Evolutionary conservation across 2,329 filamentous ascomycete genomes (phyloP), one percentile per base, ranked within the genome.

Genomic region (Botrytis cinerea): DNA sequence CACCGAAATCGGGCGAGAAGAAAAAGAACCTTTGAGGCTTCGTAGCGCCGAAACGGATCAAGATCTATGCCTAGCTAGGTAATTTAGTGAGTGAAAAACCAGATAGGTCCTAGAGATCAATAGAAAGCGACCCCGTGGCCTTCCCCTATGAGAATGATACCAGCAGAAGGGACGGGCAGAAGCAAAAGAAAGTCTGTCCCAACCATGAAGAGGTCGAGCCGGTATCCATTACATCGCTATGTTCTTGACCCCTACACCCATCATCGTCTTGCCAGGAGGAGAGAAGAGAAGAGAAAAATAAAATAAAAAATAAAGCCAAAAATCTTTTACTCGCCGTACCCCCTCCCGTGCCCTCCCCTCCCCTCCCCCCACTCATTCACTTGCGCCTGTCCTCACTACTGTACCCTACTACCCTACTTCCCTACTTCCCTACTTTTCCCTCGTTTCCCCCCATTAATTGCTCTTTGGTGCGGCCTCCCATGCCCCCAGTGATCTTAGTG

Each of bases 1-100:
- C n/a, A 63, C 61, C 61, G 61, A 18, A 22, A 75, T 76, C 77
- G 61, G 40, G 40, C 75, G 76, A 20, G 32, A 38, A 38, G 59
- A 54, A 54, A 25, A 43, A 40, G 40, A 63, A n/a, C 8, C 28
- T 63, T 63, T 20, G 25, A 63, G 61, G 61, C 40, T 46, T 54
- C n/a, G 18, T 63, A 45, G 40, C 61, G 61, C 61, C 61, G 61
- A 46, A 40, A 63, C 22, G n/a, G 32, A 14, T 46, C 5, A 40
- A 63, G 61, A 46, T 63, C 61, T 63, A 63, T 63, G 20, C 61
- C 61, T 63, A 63, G 61, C 61, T 63, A 46, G 61, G 61, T 22
- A 63, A 45, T 63, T 60, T 60, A 60, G 28, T 32, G 54, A 59
- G 22, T 20, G 54, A 35, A 59, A 28, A 16, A 48, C 1, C 35